Evolutionary conservation across 371 early-diverging fungal genomes (phyloP).

Genomic region (Mortierella polycephala): DNA sequence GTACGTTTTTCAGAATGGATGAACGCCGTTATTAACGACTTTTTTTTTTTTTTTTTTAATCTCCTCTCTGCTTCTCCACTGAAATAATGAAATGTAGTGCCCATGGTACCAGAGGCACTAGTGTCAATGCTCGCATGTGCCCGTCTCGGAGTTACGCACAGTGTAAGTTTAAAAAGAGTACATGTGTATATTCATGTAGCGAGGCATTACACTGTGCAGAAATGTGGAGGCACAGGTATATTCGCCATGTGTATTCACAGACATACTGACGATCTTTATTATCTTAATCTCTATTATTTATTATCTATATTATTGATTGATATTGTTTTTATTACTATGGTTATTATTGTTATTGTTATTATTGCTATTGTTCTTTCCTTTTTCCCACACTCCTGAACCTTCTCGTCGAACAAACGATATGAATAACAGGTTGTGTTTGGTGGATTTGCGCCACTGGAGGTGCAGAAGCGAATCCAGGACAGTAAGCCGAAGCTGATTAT

Average conservation of each 20-base stretch:
- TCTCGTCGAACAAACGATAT: too few species aligned
- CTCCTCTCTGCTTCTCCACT: not conserved
- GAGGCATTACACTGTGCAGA: too few species aligned
- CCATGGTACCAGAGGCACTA: slow-evolving; percentile 91
- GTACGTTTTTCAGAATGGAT: not conserved
- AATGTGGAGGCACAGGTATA: too few species aligned
- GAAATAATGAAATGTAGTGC: slow-evolving; percentile 57
- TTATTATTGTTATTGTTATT: not conserved
- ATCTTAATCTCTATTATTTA: too few species aligned
- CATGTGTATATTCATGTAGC: too few species aligned
- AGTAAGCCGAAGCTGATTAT: slow-evolving; percentile 79
- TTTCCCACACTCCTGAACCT: not conserved
- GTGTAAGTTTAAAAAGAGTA: slow-evolving; percentile 60
- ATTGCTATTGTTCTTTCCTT: not conserved
- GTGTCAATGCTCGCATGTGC: slow-evolving; percentile 93
- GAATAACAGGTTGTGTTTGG: slow-evolving; percentile 60
- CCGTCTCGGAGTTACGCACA: slow-evolving; percentile 89
- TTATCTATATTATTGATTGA: not conserved
- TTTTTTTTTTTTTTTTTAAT: not conserved
- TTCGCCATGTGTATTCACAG: not conserved
- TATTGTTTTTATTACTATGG: not conserved
- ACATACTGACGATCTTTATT: not conserved
- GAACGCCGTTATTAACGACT: not conserved
- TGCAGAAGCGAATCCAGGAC: slow-evolving; percentile 86
- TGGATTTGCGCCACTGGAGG: slow-evolving; percentile 83